These are phyloP conservation scores for Astrothelium subdiscretum DNA, from an alignment of 495 filamentous ascomycete species.

Conservation along the genomic window DNA sequence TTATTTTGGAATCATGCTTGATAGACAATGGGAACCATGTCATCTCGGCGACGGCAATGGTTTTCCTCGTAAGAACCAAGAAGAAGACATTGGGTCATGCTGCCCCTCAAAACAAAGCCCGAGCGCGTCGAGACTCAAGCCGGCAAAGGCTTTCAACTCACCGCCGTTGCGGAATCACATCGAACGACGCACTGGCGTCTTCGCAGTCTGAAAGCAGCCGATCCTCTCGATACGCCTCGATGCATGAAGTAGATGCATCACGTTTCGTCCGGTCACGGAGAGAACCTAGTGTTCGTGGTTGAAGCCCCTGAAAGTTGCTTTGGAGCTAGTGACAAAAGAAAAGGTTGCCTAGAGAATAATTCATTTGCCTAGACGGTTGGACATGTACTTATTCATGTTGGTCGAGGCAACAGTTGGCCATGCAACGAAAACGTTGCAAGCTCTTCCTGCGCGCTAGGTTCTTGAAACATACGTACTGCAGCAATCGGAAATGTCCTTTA, in stretches of 20 bases:
- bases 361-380: no score
- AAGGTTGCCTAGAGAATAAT: no score
- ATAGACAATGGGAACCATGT: no score
- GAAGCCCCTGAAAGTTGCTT: no score
- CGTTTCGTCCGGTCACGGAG: background rate
- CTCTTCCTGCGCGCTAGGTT: background rate
- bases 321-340: no score
- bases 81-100: no score
- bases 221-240: background rate
- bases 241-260: background rate
- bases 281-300: background rate
- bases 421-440: background rate
- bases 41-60: no score
- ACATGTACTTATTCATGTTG: background rate
- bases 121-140: background rate
- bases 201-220: no score
- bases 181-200: background rate
- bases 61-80: no score
- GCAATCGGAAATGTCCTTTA: background rate
- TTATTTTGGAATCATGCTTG: no score
- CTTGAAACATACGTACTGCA: background rate
- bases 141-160: background rate
- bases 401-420: background rate
- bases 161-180: background rate
- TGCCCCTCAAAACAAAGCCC: no score